Evolutionary conservation across 1,284 basidiomycete species (phyloP).

Genomic region (Phellopilus nigrolimitatus): DNA sequence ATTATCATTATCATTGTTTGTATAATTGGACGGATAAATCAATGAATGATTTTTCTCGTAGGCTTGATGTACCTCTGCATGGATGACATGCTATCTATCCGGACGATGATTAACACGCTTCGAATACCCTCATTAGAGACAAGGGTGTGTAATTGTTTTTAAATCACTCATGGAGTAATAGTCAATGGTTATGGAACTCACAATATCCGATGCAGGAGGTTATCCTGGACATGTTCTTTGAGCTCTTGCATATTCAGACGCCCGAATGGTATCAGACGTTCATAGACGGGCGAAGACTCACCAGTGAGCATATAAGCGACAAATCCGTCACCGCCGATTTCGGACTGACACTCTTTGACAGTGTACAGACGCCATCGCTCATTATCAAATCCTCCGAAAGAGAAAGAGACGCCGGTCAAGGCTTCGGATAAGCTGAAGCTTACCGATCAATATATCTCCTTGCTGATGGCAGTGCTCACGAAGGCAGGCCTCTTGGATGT

Average conservation of each 20-base stretch:
- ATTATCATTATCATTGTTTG: conserved; percentile 6
- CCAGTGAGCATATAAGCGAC: conserved; percentile 49
- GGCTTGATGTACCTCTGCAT: conserved; percentile 94
- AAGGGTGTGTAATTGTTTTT: conserved; percentile 48
- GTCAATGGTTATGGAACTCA: conserved; percentile 1
- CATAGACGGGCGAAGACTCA: conserved; percentile 80
- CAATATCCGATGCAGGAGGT: conserved; percentile 58
- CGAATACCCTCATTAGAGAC: conserved; percentile 85
- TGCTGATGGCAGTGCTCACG: conserved; percentile 84
- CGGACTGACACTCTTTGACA: conserved; percentile 30
- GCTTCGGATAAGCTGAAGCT: conserved; percentile 67
- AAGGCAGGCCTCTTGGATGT: conserved; percentile 88
- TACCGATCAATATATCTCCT: conserved; percentile 89
- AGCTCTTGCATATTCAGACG: conserved; percentile 86
- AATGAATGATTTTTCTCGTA: no score
- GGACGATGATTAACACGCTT: conserved; percentile 80
- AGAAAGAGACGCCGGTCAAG: conserved; percentile 34
- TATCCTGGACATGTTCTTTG: conserved; percentile 90
- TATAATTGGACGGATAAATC: no score
- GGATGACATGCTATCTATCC: conserved; percentile 82
- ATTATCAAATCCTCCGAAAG: conserved; percentile 31
- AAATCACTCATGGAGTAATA: not conserved
- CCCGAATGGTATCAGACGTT: conserved; percentile 90
- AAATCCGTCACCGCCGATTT: not conserved
- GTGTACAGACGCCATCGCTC: conserved; percentile 60